These are phyloP conservation scores for Pseudopyrenochaeta lycopersici DNA, from an alignment of 2,329 filamentous ascomycete species.

Conservation along the genomic window DNA sequence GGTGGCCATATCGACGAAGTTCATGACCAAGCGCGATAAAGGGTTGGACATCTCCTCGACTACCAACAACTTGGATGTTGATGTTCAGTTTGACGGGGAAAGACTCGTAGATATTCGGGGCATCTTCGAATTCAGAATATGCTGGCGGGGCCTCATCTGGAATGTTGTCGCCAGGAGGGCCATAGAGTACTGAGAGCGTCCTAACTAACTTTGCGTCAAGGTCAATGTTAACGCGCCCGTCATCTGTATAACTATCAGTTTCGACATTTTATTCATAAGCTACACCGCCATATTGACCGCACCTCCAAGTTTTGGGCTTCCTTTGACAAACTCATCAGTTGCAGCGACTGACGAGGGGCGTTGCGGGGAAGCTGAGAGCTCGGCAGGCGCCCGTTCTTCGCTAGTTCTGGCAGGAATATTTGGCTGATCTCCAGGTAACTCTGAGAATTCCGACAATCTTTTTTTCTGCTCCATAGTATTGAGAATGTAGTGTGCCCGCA, in stretches of 20 bases:
- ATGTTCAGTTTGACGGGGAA: constrained; percentile 53
- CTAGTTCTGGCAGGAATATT: no score
- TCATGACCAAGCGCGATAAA: constrained; percentile 66
- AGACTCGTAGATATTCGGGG: background rate
- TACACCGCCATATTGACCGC: background rate
- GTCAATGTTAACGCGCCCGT: background rate
- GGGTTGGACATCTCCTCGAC: constrained; percentile 65
- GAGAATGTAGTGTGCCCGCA: no score
- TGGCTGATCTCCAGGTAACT: no score
- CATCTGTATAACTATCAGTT: background rate
- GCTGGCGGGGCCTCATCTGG: background rate
- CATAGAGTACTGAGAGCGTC: background rate
- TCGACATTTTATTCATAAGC: background rate
- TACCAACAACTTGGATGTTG: constrained; percentile 65
- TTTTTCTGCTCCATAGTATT: no score
- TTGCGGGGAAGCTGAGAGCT: no score
- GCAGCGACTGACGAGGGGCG: background rate
- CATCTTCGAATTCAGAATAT: background rate
- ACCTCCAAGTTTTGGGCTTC: background rate
- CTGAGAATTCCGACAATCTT: no score
- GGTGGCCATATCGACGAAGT: constrained; percentile 48
- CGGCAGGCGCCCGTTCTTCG: no score
- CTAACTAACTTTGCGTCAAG: background rate
- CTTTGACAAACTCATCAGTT: background rate
- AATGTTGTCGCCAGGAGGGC: background rate